Percentiles rank a stretch among this genome's conserved stretches.
These are phyloP conservation scores for Stevia rebaudiana DNA, from an alignment of 140 eudicot genomes.

Conservation along the genomic window DNA sequence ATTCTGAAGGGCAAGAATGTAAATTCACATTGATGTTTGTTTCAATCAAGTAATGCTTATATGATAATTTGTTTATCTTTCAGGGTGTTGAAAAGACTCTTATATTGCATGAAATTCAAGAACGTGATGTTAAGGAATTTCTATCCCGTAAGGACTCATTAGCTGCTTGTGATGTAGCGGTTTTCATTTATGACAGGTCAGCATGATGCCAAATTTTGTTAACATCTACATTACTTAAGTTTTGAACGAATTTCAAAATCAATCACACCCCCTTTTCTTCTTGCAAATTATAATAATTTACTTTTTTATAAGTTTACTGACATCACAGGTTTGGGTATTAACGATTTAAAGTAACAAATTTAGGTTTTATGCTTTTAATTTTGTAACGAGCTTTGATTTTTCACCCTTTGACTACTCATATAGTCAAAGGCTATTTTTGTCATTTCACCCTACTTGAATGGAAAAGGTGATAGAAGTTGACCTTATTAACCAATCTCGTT, in stretches of 20 bases:
- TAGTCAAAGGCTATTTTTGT: too few relatives aligned
- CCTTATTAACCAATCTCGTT: too few relatives aligned
- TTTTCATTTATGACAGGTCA: conserved; percentile 85
- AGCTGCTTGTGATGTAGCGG: conserved; percentile 83
- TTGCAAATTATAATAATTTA: neutral
- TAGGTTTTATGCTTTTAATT: too few relatives aligned
- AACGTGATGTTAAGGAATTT: conserved; percentile 54
- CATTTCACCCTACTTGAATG: too few relatives aligned
- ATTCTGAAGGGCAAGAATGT: neutral
- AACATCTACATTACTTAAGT: neutral
- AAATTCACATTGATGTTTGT: conserved; percentile 2
- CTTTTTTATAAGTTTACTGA: too few relatives aligned
- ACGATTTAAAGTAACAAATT: too few relatives aligned
- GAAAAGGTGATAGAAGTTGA: too few relatives aligned
- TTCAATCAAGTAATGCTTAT: neutral
- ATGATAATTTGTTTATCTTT: conserved; percentile 14
- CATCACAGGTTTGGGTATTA: too few relatives aligned
- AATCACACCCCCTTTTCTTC: neutral
- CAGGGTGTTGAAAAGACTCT: conserved; percentile 86
- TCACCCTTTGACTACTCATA: too few relatives aligned
- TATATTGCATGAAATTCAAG: conserved; percentile 83
- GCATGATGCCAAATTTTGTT: conserved; percentile 15
- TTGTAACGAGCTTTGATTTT: too few relatives aligned
- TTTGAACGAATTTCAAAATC: neutral
- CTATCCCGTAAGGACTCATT: conserved; percentile 60